Percentiles rank a stretch among this genome's conserved stretches.
phyloP scores from a whole-genome alignment of 495 filamentous ascomycete genomes.

The Filosporella fistucella region DNA sequence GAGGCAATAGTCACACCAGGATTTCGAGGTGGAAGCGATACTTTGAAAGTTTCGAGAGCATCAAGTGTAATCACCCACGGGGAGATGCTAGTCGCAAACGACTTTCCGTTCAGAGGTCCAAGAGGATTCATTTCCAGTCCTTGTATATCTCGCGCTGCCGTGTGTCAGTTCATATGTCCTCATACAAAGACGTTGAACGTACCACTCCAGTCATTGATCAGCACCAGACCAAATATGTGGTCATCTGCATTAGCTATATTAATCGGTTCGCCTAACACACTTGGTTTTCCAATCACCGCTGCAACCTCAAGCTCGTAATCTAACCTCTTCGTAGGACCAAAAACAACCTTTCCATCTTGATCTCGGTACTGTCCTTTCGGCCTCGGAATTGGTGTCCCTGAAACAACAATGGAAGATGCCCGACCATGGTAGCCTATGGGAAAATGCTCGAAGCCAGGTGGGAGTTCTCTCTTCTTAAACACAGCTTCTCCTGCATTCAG shows the following conservation, averaged over 20 bases:
- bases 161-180: neutral
- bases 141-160: constrained; percentile 74
- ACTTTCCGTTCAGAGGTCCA: constrained; percentile 85
- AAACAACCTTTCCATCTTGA: constrained; percentile 39
- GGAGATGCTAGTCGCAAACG: constrained; percentile 81
- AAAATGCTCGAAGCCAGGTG: constrained; percentile 73
- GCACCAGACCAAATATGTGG: constrained; percentile 78
- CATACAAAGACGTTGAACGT: neutral
- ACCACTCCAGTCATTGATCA: constrained; percentile 88
- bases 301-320: constrained; percentile 90
- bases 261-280: constrained; percentile 62
- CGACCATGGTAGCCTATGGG: constrained; percentile 88
- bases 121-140: constrained; percentile 80
- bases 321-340: constrained; percentile 38
- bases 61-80: constrained; percentile 86
- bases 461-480: constrained; percentile 32
- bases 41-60: constrained; percentile 63
- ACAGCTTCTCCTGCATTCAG: constrained; percentile 46
- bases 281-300: constrained; percentile 67
- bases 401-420: constrained; percentile 72
- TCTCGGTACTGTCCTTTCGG: constrained; percentile 62
- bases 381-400: constrained; percentile 66
- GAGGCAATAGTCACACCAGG: constrained; percentile 46
- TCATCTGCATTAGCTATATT: constrained; percentile 64
- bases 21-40: constrained; percentile 51